Percentiles rank a stretch among this genome's conserved stretches.
Evolutionary conservation across 2,329 filamentous ascomycete genomes (phyloP).

Genomic region (Fusarium avenaceum): DNA sequence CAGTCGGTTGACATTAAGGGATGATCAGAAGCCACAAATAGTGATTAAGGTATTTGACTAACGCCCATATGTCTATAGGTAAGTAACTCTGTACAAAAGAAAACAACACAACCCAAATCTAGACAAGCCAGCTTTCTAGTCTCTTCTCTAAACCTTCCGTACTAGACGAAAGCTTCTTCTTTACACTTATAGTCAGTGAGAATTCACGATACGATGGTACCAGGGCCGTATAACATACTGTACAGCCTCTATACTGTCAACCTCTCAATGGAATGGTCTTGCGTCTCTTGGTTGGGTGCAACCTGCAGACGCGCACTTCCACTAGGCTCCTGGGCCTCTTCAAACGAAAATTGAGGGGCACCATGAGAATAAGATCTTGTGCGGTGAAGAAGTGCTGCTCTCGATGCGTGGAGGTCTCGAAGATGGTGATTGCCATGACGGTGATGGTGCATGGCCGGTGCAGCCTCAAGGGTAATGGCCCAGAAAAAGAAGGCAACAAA

Average conservation of each 20-base stretch:
- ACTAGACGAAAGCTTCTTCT: neutral
- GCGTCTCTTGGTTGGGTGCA: constrained; percentile 1
- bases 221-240: neutral
- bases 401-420: constrained; percentile 45
- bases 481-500: constrained; percentile 43
- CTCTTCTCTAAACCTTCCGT: neutral
- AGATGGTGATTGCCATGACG: constrained; percentile 38
- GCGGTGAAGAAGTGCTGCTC: constrained; percentile 53
- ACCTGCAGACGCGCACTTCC: constrained; percentile 21
- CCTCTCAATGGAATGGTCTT: constrained; percentile 8
- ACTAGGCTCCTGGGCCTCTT: constrained; percentile 26
- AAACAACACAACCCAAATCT: neutral
- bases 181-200: constrained; percentile 3
- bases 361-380: constrained; percentile 15
- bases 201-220: too few relatives aligned
- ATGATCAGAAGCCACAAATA: too few relatives aligned
- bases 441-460: constrained; percentile 45
- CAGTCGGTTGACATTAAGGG: too few relatives aligned
- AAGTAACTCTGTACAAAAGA: too few relatives aligned
- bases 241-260: constrained; percentile 8
- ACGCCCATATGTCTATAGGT: too few relatives aligned
- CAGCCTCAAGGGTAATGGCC: constrained; percentile 44
- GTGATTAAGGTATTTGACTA: neutral
- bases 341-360: constrained; percentile 16
- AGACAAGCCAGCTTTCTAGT: constrained; percentile 30